These are phyloP conservation scores for Mortierella sp. DNA, from an alignment of 371 early-diverging fungal genomes.

Conservation along the genomic window DNA sequence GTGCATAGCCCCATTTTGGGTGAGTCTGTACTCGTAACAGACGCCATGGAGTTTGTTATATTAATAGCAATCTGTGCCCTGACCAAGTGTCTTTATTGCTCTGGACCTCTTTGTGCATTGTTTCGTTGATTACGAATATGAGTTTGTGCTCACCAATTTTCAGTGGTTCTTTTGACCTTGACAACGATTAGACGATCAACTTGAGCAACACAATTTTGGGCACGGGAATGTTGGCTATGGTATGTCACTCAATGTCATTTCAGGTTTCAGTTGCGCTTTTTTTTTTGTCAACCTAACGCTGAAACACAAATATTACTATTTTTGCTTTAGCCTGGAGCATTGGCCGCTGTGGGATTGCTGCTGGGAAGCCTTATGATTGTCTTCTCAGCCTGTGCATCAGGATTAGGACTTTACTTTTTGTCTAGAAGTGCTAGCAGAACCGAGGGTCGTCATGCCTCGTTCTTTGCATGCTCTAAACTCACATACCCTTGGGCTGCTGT, in stretches of 20 bases:
- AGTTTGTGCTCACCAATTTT: neutral
- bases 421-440: conserved; percentile 80
- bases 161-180: neutral
- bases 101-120: neutral
- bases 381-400: conserved; percentile 82
- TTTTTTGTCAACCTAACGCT: neutral
- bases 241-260: conserved; percentile 39
- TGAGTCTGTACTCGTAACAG: too few species aligned
- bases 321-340: conserved; percentile 76
- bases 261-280: neutral
- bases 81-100: neutral
- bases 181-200: conserved; percentile 68
- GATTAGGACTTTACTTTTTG: conserved; percentile 89
- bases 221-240: conserved; percentile 98
- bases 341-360: conserved; percentile 88
- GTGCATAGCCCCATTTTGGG: too few species aligned
- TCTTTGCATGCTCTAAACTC: conserved; percentile 89
- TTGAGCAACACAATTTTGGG: conserved; percentile 96
- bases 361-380: conserved; percentile 85
- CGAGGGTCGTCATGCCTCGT: conserved; percentile 85
- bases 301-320: neutral
- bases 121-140: too few species aligned
- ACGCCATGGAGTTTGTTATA: neutral
- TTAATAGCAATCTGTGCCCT: conserved; percentile 2
- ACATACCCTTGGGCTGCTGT: conserved; percentile 94